Percentiles rank a stretch among this genome's conserved stretches.
Evolutionary conservation across 129 eudicot species (phyloP).

Genomic region (sunflower (Helianthus annuus)): HanXRQr2.0-SUNRISE NC_035435.2:94028784-94029283

Average conservation of each 20-base stretch:
- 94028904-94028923: background rate
- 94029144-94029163: background rate
- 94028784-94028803: background rate
- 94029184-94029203: background rate
- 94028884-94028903: background rate
- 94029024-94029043: background rate
- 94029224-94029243: background rate
- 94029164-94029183: background rate
- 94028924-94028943: background rate
- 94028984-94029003: background rate
- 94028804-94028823: background rate
- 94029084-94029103: background rate
- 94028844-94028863: background rate
- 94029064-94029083: background rate
- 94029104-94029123: background rate
- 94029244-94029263: background rate
- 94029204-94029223: too few species aligned
- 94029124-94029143: too few species aligned
- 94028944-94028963: background rate
- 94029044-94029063: background rate
- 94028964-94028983: background rate
- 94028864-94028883: background rate
- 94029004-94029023: background rate
- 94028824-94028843: background rate
- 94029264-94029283: background rate